Evolutionary conservation across 2,329 filamentous ascomycete genomes (phyloP), one percentile per base, ranked within the genome.

Genomic region (Didymella sp.): DNA sequence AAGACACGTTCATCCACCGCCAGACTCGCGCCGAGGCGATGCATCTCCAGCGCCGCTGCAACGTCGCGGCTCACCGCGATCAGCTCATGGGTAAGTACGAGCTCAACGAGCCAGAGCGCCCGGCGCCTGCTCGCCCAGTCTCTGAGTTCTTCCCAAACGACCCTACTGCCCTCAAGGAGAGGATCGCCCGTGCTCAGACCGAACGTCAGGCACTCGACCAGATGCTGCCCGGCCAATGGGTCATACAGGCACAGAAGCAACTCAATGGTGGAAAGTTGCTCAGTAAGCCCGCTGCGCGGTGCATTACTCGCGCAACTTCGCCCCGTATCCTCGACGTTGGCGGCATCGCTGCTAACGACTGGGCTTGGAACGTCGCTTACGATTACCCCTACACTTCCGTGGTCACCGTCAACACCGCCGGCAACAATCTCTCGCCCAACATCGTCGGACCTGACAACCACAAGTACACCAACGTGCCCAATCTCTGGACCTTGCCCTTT

Each of bases 321-420:
- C 87, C 88, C 75, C 83, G 84, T 19, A 89, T 97, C 55, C 84
- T 98, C 24, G 94, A 98, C 72, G 87, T 97, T 30, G 92, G 91
- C 45, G 93, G 93, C 41, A 88, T 94, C 72, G 84, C 89, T 0
- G 87, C 90, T 13, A 94, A 92, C 72, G 92, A 96, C 76, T 99
- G 95, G 95, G 94, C 91, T 21, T 99, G 95, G 95, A 88, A 95
- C 72, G 90, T 92, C 56, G 92, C 95, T 0, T 83, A 90, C 45
- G 89, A 94, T 73, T 95, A 93, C 76, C 91, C 91, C 17, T 89
- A 91, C 73, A 85, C 90, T 54, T 92, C 91, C 73, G 86, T 97
- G 51, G 96, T 93, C 79, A 97, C 94, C 0, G 91, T 94, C 51
- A 90, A 89, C 33, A 91, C 89, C 62, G 66, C 67, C 15, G 73